Base-by-base conservation (phyloP, 208 protist genomes). In the Trypanosoma rangeli region DNA sequence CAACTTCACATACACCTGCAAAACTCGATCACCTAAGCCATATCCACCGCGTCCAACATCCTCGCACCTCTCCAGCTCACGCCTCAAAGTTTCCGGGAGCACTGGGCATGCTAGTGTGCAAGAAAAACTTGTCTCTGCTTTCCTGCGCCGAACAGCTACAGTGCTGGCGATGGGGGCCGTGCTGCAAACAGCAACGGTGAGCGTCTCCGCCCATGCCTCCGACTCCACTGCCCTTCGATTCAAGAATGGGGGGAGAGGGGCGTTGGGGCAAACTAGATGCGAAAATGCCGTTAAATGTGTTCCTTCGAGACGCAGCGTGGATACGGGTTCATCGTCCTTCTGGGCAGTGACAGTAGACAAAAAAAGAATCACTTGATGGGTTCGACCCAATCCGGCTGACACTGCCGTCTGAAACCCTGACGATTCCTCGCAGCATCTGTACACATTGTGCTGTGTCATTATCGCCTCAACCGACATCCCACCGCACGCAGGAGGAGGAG, bases 321-420 rank as follows among this genome's bases (percentile, higher is more conserved):
- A n/a, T 39, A 49, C 9, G n/a, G 28, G 24, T 26, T 16, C 42
- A 10, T 29, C 44, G 10, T 33, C 20, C 15, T 22, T 39, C 37
- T 52, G 39, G n/a, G 50, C n/a, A 18, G 64, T 18, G 18, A 68
- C 3, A 28, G 33, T 28, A n/a, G n/a, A 44, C 5, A 68, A 28
- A 3, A 68, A 39, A 37, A 68, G 50, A n/a, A 59, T 28, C n/a
- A 59, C 52, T 44, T 68, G 64, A 59, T 68, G 64, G 35, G 52
- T 59, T 12, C 64, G 64, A 59, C 28, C 39, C 13, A 68, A 29
- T 24, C 64, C 64, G 2, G 64, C 64, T 2, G 64, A 35, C 3
- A 68, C 12, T 7, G 49, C 64, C 13, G 48, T 22, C 52, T 57
- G 64, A 26, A 68, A 18, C 37, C 10, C 39, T 4, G 28, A 15